Base-by-base conservation (phyloP, 306 rosid species). In the Sindora glabra region DNA sequence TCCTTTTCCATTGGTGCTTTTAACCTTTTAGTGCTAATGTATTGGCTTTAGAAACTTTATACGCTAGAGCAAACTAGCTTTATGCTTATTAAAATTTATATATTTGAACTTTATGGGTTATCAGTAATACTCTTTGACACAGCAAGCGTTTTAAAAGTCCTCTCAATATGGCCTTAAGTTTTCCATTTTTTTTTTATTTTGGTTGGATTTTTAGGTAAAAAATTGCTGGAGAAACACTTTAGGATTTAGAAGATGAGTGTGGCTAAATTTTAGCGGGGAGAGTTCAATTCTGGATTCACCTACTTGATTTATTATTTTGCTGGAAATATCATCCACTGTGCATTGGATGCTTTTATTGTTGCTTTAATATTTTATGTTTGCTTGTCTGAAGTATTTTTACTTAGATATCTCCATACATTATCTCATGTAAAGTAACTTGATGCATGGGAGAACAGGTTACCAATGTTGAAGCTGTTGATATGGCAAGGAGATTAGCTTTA, bases 401-500 rank as follows among this genome's bases (percentile, higher is more conserved):
- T 23, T 56, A 40, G 22, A 41, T 44, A 26, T n/a, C 19, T 32
- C 14, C 29, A 24, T 38, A 16, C 39, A 41, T 44, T 40, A 27
- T 62, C 62, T 51, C n/a, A 19, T 37, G 34, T 27, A 59, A 65
- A 53, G 15, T 32, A 64, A 48, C 58, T 33, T 51, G 16, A 56
- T 42, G 13, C 32, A 21, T 23, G 53, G 59, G 69, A 42, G n/a
- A 51, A 36, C 75, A 85, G 97, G 79, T 91, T 64, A 85, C 92
- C 58, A 79, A 77, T 57, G 79, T 69, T 69, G 96, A 91, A 76
- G 97, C 97, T 77, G 59, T 91, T 32, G 82, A 87, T 68, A 83
- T 91, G 95, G 96, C 96, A 3, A 81, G 88, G 84, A 81, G 75
- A 73, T 75, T 91, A 65, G 96, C 96, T 13, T 56, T 91, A 87